Conservation (phyloP, 2,329 filamentous ascomycete species). For the Phialemoniopsis sp. region DNA sequence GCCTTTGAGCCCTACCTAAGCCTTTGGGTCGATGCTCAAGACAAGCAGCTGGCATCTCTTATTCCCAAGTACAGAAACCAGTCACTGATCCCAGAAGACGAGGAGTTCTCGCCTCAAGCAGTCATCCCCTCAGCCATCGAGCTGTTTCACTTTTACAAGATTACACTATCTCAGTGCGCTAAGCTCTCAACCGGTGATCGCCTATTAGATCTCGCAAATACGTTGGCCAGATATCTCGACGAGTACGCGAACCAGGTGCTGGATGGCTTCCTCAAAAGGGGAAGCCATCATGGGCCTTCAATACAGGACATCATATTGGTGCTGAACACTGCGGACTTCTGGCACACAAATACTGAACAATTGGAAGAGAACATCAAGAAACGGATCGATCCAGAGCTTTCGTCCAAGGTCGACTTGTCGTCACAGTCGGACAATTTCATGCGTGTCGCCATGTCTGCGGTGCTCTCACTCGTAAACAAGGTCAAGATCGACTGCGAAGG, state of each 20-base stretch:
- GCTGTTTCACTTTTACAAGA: conserved; percentile 94
- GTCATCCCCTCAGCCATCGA: conserved; percentile 94
- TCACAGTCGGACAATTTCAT: conserved; percentile 94
- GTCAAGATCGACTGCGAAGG: conserved; percentile 81
- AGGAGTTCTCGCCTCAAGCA: conserved; percentile 86
- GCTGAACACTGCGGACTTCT: conserved; percentile 96
- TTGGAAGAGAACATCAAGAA: conserved; percentile 93
- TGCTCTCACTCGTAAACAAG: conserved; percentile 77
- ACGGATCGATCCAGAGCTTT: conserved; percentile 77
- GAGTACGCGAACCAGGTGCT: conserved; percentile 93
- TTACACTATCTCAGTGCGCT: conserved; percentile 88
- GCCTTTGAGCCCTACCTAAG: conserved; percentile 97
- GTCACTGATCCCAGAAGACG: conserved; percentile 74
- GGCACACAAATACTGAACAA: conserved; percentile 88
- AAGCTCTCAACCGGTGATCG: conserved; percentile 91
- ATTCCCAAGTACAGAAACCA: conserved; percentile 86
- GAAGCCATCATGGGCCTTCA: conserved; percentile 36
- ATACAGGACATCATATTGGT: conserved; percentile 80
- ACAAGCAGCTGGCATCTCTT: conserved; percentile 77
- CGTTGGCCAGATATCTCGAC: conserved; percentile 88
- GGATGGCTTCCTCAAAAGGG: conserved; percentile 62
- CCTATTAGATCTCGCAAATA: conserved; percentile 77
- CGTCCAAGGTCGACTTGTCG: conserved; percentile 76
- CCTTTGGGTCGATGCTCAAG: conserved; percentile 95
- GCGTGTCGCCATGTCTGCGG: conserved; percentile 84